Evolutionary conservation across 2,329 filamentous ascomycete genomes (phyloP).

Genomic region (Ceratocystis cubensis): DNA sequence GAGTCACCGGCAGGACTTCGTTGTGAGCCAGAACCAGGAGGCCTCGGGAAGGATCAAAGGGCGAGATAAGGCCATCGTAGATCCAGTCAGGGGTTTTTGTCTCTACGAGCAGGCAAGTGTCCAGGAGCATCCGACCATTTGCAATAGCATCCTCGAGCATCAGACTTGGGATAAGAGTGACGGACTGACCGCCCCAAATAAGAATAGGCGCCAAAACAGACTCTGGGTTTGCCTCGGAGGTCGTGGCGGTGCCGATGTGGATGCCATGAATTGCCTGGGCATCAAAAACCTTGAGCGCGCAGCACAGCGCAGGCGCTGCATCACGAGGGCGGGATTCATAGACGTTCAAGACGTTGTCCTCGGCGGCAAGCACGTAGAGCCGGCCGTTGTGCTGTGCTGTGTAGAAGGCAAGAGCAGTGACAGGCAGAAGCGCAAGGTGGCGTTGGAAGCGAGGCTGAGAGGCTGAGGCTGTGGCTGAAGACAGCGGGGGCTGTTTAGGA

Average conservation of each 20-base stretch:
- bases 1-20: constrained; percentile 48
- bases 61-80: constrained; percentile 49
- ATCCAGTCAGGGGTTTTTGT: constrained; percentile 58
- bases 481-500: not conserved
- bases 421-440: constrained; percentile 32
- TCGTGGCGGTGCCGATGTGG: constrained; percentile 29
- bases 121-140: not conserved
- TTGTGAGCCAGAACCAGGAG: constrained; percentile 79
- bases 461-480: not conserved
- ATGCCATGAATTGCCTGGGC: constrained; percentile 67
- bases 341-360: constrained; percentile 46
- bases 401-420: constrained; percentile 48
- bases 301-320: constrained; percentile 29
- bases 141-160: constrained; percentile 26
- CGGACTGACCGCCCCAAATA: constrained; percentile 56
- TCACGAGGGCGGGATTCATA: constrained; percentile 32
- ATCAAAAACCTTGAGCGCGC: constrained; percentile 43
- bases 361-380: constrained; percentile 43
- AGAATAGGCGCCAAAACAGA: constrained; percentile 33
- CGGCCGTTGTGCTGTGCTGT: constrained; percentile 25
- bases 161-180: constrained; percentile 29
- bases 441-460: constrained; percentile 5
- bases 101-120: constrained; percentile 7
- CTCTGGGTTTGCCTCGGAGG: not conserved
- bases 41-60: constrained; percentile 33